phyloP scores from a whole-genome alignment of 306 rosid genomes.

The Rubus idaeus region DNA sequence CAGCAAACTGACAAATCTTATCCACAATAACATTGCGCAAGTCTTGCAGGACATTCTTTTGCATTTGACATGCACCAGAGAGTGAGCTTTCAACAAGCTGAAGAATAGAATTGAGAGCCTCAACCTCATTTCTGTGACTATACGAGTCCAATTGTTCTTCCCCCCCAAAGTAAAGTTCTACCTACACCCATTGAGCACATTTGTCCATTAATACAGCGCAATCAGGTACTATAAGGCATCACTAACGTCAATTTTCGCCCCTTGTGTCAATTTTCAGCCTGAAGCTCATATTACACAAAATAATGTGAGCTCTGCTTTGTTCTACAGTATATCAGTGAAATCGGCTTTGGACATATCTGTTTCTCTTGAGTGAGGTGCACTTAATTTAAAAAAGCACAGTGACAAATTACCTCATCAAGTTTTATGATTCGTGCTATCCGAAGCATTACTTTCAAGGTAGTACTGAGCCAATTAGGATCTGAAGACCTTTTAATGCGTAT shows the following conservation, averaged over 20 bases:
- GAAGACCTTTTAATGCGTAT: constrained; percentile 40
- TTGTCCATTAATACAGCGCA: constrained; percentile 17
- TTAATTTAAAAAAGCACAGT: constrained; percentile 22
- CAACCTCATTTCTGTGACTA: constrained; percentile 81
- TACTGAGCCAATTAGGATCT: constrained; percentile 33
- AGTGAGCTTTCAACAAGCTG: constrained; percentile 49
- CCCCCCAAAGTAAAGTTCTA: constrained; percentile 79
- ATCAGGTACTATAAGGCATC: not conserved
- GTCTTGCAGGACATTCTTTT: constrained; percentile 41
- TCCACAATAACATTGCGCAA: constrained; percentile 38
- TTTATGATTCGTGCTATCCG: constrained; percentile 66
- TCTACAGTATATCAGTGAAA: not conserved
- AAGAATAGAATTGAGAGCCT: constrained; percentile 65
- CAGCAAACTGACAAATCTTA: constrained; percentile 47
- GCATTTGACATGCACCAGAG: constrained; percentile 37
- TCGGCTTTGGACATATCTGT: not conserved
- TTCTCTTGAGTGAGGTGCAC: constrained; percentile 16
- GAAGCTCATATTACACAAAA: not conserved
- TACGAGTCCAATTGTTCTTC: constrained; percentile 55
- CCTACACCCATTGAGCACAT: constrained; percentile 49
- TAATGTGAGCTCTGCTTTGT: not conserved
- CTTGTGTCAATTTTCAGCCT: constrained; percentile 15
- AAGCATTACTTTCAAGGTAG: constrained; percentile 50
- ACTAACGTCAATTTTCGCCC: constrained; percentile 15
- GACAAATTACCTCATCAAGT: constrained; percentile 68